Conservation (phyloP, 2,329 filamentous ascomycete genomes). For the Ascochyta viciae-villosae region DNA sequence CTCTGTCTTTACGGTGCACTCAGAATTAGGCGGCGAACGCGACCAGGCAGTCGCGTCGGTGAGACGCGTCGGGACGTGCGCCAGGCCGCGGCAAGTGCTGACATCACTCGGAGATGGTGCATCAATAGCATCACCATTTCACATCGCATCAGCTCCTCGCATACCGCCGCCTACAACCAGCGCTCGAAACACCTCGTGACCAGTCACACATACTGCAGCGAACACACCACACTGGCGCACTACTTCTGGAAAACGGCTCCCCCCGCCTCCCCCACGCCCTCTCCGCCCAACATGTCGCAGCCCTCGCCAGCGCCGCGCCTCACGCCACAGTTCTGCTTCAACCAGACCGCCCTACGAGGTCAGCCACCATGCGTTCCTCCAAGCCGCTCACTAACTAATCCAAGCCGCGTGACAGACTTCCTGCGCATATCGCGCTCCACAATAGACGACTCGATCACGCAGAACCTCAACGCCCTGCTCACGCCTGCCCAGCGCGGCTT, state of each 20-base stretch:
- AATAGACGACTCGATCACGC: slow-evolving; percentile 91
- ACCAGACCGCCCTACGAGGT: slow-evolving; percentile 59
- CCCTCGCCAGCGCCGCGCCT: slow-evolving; percentile 50
- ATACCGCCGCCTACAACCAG: not conserved
- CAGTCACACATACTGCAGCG: not conserved
- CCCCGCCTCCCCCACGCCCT: slow-evolving; percentile 13
- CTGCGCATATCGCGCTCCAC: slow-evolving; percentile 82
- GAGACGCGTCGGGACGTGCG: slow-evolving; percentile 30
- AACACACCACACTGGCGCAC: slow-evolving; percentile 32
- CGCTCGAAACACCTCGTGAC: not conserved
- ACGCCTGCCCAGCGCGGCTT: slow-evolving; percentile 77
- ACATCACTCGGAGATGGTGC: slow-evolving; percentile 36
- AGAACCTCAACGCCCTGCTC: slow-evolving; percentile 88
- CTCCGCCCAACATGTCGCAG: slow-evolving; percentile 49
- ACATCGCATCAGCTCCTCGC: not conserved
- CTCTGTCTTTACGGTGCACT: slow-evolving; percentile 29
- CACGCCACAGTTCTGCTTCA: slow-evolving; percentile 61
- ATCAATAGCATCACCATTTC: not conserved
- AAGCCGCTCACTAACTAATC: slow-evolving; percentile 46
- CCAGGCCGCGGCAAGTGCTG: slow-evolving; percentile 34
- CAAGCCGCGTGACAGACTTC: slow-evolving; percentile 70
- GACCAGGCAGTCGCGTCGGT: slow-evolving; percentile 31
- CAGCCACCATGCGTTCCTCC: slow-evolving; percentile 15
- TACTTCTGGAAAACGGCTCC: slow-evolving; percentile 41
- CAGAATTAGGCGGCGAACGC: slow-evolving; percentile 23